Base-by-base conservation (phyloP, 1,284 basidiomycete genomes). In the Trichosporon sp. region DNA sequence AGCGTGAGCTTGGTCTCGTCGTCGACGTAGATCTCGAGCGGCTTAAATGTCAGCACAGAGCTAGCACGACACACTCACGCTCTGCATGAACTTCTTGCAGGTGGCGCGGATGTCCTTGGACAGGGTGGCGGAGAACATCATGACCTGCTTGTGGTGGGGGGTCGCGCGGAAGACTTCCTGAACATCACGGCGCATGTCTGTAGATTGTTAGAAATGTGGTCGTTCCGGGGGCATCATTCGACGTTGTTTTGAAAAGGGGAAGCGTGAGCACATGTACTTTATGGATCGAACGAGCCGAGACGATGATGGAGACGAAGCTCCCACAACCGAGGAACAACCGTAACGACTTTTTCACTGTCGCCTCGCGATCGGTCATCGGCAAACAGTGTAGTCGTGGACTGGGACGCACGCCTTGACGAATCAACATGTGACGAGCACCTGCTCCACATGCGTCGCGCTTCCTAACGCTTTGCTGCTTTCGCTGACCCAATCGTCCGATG, bases 81-180 rank as follows among this genome's bases (percentile, higher is more conserved):
- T 97, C 63, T 93, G 91, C 96, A 99, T 99, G 81, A 99, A 99
- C 82, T 99, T 99, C 84, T 99, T 99, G 87, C 96, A 99, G 0
- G 95, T 98, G 7, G 89, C 86, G 64, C 96, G 87, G 67, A 99
- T 95, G 70, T 99, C 96, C 85, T 99, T 99, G 64, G 93, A 88
- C 67, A 99, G 84, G 0, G 96, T 99, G 56, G 96, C 96, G 74
- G 92, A 95, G 85, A 99, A 99, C 96, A 99, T 99, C 96, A 99
- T 99, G 70, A 99, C 96, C 85, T 99, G 96, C 85, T 99, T 99
- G 87, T 97, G 94, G 82, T 97, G 95, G 64, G 96, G 96, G n/a
- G 96, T 99, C 16, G 93, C 87, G 73, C 95, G 90, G 88, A 99
- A 99, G 76, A 99, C 98, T 84, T 99, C 96, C 87, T 99, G 96